Conservation (phyloP, 345 rosid species). For the Garcia nutans region DNA sequence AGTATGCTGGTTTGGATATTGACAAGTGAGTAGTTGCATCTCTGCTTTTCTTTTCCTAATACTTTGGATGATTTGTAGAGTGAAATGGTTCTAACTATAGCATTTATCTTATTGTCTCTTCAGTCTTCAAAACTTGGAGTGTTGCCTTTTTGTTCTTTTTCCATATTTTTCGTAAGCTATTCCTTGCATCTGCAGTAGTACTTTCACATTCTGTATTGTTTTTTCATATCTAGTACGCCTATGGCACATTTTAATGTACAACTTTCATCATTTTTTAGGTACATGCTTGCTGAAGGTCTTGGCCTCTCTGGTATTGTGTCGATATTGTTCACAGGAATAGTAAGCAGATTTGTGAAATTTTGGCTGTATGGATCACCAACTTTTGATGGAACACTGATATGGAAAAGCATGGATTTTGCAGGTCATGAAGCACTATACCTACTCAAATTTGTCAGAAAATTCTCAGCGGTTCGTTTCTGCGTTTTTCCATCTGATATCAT, state of each 20-base stretch:
- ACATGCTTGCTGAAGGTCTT: conserved; percentile 99
- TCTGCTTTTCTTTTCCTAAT: background rate
- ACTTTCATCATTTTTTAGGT: conserved; percentile 42
- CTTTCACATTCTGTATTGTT: conserved; percentile 10
- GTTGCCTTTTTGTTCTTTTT: conserved; percentile 96
- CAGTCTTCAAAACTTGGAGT: conserved; percentile 97
- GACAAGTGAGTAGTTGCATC: conserved; percentile 72
- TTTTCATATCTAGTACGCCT: background rate
- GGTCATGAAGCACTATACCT: conserved; percentile 97
- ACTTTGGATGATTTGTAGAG: conserved; percentile 7
- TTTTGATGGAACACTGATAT: conserved; percentile 15
- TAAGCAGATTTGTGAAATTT: conserved; percentile 38
- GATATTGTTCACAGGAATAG: conserved; percentile 93
- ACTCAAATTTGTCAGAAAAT: conserved; percentile 85
- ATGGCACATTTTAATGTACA: conserved; percentile 9
- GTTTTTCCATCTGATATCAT: conserved; percentile 93
- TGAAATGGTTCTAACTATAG: conserved; percentile 6
- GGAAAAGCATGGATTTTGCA: conserved; percentile 20
- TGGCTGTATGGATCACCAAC: background rate
- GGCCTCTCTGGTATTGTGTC: conserved; percentile 98
- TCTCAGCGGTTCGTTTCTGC: conserved; percentile 92
- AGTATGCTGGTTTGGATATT: conserved; percentile 96
- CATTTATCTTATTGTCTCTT: conserved; percentile 16
- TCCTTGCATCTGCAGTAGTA: background rate
- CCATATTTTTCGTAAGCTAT: conserved; percentile 89